Evolutionary conservation across 2,329 filamentous ascomycete genomes (phyloP).

Genomic region (Rhexocercosporidium sp.): DNA sequence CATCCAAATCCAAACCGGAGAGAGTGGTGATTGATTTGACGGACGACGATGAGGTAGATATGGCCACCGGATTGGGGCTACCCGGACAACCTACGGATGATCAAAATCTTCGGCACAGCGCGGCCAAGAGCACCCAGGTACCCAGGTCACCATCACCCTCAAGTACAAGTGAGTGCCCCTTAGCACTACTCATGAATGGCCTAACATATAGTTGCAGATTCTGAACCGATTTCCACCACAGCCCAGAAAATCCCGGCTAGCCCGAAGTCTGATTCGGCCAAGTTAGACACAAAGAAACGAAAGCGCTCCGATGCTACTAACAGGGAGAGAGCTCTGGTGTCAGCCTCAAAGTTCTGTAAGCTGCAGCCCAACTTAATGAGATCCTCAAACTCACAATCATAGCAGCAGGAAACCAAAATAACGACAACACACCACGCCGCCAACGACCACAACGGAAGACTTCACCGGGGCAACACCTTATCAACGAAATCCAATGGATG

Average conservation of each 20-base stretch:
- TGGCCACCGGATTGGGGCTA: constrained; percentile 1
- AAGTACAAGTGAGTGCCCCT: neutral
- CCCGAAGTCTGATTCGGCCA: neutral
- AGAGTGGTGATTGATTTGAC: constrained; percentile 13
- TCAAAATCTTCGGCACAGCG: neutral
- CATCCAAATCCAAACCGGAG: neutral
- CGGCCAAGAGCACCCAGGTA: neutral
- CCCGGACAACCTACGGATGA: neutral
- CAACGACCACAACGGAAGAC: neutral
- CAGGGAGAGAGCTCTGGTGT: neutral
- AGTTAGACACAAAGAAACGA: neutral
- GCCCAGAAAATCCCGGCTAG: neutral
- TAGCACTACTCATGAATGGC: neutral
- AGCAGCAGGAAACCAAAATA: neutral
- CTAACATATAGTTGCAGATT: constrained; percentile 5
- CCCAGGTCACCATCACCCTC: neutral
- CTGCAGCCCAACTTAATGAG: neutral
- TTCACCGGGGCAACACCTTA: neutral
- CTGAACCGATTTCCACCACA: neutral
- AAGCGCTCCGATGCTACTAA: neutral
- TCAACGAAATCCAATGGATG: neutral
- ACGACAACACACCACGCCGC: neutral
- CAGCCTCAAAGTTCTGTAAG: neutral
- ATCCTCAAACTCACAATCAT: neutral
- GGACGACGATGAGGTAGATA: neutral